phyloP scores from a whole-genome alignment of 495 filamentous ascomycete species.

The Aspergillus funiculosus region DNA sequence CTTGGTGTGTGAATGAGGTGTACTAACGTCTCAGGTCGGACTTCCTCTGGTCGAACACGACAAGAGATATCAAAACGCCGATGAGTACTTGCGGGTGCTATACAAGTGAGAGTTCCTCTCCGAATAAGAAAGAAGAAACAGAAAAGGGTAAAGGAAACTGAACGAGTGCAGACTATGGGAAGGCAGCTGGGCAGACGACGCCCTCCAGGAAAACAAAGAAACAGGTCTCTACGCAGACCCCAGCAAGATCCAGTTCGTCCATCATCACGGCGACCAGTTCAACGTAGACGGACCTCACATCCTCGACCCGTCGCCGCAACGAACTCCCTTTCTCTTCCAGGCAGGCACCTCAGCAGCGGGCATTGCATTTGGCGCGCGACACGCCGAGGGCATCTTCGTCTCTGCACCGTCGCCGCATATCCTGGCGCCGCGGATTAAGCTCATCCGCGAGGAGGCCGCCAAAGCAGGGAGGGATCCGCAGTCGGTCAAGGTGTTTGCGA shows the following conservation, averaged over 20 bases:
- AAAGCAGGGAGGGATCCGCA: constrained; percentile 48
- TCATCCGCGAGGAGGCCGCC: constrained; percentile 46
- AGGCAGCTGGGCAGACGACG: constrained; percentile 53
- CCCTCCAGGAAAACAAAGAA: constrained; percentile 41
- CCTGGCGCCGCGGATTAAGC: constrained; percentile 45
- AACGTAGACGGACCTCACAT: constrained; percentile 47
- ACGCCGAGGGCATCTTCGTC: constrained; percentile 62
- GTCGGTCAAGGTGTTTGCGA: constrained; percentile 55
- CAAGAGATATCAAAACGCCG: constrained; percentile 53
- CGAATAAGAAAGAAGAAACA: background rate
- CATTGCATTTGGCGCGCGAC: constrained; percentile 50
- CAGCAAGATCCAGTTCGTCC: constrained; percentile 49
- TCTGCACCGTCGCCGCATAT: constrained; percentile 48
- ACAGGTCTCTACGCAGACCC: constrained; percentile 50
- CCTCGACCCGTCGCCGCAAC: constrained; percentile 55
- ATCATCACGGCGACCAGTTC: constrained; percentile 54
- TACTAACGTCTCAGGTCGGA: too few relatives aligned
- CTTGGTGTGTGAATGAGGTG: too few relatives aligned
- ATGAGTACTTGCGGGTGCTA: constrained; percentile 54
- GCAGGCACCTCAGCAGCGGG: constrained; percentile 56
- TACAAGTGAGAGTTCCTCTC: constrained; percentile 39
- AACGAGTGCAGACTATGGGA: constrained; percentile 48
- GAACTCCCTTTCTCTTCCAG: constrained; percentile 62
- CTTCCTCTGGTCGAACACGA: constrained; percentile 51
- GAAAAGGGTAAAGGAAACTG: background rate